Evolutionary conservation across 139 green algal species (phyloP).

Genomic region (Chlorella sp.): DNA sequence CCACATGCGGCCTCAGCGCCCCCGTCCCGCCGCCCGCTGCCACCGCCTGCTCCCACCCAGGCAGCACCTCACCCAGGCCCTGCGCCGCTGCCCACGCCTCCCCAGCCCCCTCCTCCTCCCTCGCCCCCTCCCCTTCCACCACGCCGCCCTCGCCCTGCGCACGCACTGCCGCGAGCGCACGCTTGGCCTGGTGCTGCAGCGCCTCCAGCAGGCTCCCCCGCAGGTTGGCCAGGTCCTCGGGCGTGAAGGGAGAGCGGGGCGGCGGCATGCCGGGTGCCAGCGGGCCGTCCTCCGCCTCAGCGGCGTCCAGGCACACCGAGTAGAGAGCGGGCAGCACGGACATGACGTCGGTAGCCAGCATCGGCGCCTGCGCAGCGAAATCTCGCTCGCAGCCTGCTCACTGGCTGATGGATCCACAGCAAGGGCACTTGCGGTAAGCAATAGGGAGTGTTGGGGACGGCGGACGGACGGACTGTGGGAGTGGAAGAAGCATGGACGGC

Average conservation of each 20-base stretch:
- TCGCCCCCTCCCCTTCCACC: too few species aligned
- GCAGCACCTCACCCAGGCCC: not conserved
- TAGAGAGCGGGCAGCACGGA: slow-evolving; percentile 32
- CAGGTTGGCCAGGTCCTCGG: slow-evolving; percentile 8
- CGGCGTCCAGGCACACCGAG: slow-evolving; percentile 26
- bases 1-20: slow-evolving; percentile 4
- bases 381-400: too few species aligned
- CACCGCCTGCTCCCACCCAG: not conserved
- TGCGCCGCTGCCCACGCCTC: too few species aligned
- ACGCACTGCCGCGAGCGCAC: not conserved
- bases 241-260: not conserved
- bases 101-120: too few species aligned
- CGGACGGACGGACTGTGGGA: too few species aligned
- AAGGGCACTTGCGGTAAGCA: too few species aligned
- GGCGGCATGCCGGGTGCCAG: not conserved
- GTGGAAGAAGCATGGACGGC: too few species aligned
- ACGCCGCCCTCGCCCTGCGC: not conserved
- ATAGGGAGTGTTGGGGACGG: too few species aligned
- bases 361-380: slow-evolving; percentile 10
- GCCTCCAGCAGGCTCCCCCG: slow-evolving; percentile 1
- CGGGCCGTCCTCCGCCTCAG: not conserved
- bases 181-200: not conserved
- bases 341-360: slow-evolving; percentile 25
- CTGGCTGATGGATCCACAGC: too few species aligned
- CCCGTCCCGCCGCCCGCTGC: not conserved